These are phyloP conservation scores for Aspergillus sp. DNA, from an alignment of 2,329 filamentous ascomycete genomes.

Conservation along the genomic window DNA sequence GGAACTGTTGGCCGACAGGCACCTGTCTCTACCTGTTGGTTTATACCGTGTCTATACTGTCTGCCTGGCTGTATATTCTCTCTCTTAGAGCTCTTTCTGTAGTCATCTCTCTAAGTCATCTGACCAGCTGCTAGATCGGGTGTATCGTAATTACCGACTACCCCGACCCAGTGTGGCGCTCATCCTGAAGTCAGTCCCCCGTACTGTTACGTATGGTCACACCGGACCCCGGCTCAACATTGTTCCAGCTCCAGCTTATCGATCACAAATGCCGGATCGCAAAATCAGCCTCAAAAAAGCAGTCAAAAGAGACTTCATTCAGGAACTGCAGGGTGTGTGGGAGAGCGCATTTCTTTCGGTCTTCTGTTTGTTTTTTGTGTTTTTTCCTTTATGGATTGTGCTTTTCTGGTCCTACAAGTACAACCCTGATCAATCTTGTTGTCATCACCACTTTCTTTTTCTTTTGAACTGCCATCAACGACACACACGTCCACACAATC, in stretches of 20 bases:
- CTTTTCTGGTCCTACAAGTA: conserved; percentile 11
- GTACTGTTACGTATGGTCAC: conserved; percentile 7
- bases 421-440: conserved; percentile 2
- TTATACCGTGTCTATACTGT: not conserved
- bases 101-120: too few relatives aligned
- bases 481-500: conserved; percentile 4
- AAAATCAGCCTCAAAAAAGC: conserved; percentile 3
- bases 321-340: not conserved
- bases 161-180: not conserved
- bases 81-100: too few relatives aligned
- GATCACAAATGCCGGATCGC: too few relatives aligned
- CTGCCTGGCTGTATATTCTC: too few relatives aligned
- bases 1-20: too few relatives aligned
- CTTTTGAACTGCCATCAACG: not conserved
- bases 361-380: conserved; percentile 9
- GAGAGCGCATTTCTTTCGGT: conserved; percentile 4
- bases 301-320: conserved; percentile 11
- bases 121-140: too few relatives aligned
- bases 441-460: conserved; percentile 7
- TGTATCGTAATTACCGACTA: not conserved
- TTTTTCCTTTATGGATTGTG: conserved; percentile 4
- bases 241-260: conserved; percentile 1
- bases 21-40: not conserved
- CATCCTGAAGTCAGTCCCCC: conserved; percentile 8
- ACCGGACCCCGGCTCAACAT: not conserved